Conservation (phyloP, 345 rosid genomes). For the Aquilaria sinensis region DNA sequence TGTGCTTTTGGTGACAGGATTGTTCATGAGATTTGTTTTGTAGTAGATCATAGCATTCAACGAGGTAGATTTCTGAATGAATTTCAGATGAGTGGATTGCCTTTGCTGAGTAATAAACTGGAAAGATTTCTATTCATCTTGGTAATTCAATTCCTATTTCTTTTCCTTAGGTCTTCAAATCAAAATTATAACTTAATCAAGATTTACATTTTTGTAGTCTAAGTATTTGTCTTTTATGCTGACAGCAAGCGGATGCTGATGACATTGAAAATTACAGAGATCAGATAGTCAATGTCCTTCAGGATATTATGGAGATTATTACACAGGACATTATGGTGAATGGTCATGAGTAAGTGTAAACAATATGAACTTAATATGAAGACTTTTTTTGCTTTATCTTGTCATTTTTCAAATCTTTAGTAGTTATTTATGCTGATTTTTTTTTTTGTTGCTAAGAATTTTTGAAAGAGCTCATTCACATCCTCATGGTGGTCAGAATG, state of each 20-base stretch:
- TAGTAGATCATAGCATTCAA: slow-evolving; percentile 43
- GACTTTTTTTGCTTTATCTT: slow-evolving; percentile 11
- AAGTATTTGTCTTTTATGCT: slow-evolving; percentile 12
- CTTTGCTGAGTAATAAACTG: slow-evolving; percentile 62
- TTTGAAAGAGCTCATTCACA: slow-evolving; percentile 34
- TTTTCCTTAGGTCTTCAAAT: not conserved
- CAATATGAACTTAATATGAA: slow-evolving; percentile 25
- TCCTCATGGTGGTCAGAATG: slow-evolving; percentile 15
- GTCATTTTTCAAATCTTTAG: slow-evolving; percentile 4
- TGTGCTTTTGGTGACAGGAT: slow-evolving; percentile 31
- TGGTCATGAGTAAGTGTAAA: slow-evolving; percentile 62
- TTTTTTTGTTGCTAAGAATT: slow-evolving; percentile 34
- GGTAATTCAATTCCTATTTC: slow-evolving; percentile 38
- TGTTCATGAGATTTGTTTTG: slow-evolving; percentile 44
- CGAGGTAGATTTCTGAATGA: slow-evolving; percentile 41
- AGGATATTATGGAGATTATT: slow-evolving; percentile 88
- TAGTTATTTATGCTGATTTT: not conserved
- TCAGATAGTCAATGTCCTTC: slow-evolving; percentile 83
- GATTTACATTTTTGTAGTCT: not conserved
- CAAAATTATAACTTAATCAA: not conserved
- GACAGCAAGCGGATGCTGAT: slow-evolving; percentile 44
- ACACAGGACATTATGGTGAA: slow-evolving; percentile 63
- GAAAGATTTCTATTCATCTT: slow-evolving; percentile 65
- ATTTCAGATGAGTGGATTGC: slow-evolving; percentile 73
- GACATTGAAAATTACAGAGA: slow-evolving; percentile 38